phyloP scores from a whole-genome alignment of 164 flowering plant species.

The Nymphaea colorata region DNA sequence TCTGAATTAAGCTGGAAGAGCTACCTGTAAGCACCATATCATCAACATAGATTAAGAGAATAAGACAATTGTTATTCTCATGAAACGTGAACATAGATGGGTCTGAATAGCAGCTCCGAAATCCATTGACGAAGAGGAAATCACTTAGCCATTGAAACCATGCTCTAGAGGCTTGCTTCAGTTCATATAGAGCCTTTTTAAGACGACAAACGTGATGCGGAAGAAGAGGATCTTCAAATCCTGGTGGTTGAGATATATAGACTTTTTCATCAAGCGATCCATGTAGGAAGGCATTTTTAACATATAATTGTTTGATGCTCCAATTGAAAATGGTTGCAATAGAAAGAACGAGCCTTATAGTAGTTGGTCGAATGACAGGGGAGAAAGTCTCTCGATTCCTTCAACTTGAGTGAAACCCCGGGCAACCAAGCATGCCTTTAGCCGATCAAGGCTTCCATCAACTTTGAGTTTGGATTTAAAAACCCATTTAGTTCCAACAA shows the following conservation, averaged over 20 bases:
- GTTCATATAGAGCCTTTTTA: neutral
- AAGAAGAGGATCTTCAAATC: neutral
- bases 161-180: constrained; percentile 1
- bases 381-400: neutral
- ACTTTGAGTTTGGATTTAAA: neutral
- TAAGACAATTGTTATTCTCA: too few relatives aligned
- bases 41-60: constrained; percentile 2
- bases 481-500: constrained; percentile 3
- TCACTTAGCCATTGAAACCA: neutral
- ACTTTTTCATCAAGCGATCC: neutral
- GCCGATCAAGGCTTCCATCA: neutral
- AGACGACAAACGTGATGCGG: neutral
- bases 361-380: neutral
- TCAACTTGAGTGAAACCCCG: neutral
- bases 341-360: neutral
- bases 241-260: neutral
- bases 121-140: neutral
- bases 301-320: neutral
- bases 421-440: neutral
- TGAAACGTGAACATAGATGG: neutral
- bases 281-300: neutral
- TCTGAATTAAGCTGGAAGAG: neutral
- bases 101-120: neutral
- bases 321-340: neutral
- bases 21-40: constrained; percentile 2